phyloP scores from a whole-genome alignment of 2,329 filamentous ascomycete genomes.

The Stagonosporopsis rhizophila region DNA sequence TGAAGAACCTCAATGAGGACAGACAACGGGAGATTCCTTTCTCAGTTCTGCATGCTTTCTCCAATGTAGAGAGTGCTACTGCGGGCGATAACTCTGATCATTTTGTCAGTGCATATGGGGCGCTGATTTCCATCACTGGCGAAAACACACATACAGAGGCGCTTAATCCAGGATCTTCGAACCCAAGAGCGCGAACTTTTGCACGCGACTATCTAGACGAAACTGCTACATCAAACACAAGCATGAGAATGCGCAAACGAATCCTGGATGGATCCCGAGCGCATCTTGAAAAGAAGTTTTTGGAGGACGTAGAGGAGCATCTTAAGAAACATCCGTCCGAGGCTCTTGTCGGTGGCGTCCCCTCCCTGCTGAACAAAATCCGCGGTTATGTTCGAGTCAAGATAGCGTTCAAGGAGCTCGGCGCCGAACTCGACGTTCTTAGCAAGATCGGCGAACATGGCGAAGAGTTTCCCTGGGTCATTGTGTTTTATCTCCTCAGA shows the following conservation, averaged over 20 bases:
- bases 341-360: slow-evolving; percentile 86
- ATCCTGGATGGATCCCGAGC: slow-evolving; percentile 80
- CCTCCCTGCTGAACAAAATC: slow-evolving; percentile 87
- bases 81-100: slow-evolving; percentile 76
- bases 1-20: slow-evolving; percentile 78
- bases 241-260: slow-evolving; percentile 74
- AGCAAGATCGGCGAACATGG: slow-evolving; percentile 69
- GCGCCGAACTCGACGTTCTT: slow-evolving; percentile 79
- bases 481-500: slow-evolving; percentile 90
- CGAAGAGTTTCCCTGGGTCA: slow-evolving; percentile 89
- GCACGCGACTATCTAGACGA: slow-evolving; percentile 79
- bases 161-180: slow-evolving; percentile 64
- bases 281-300: slow-evolving; percentile 84
- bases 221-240: slow-evolving; percentile 67
- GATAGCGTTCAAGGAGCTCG: slow-evolving; percentile 80
- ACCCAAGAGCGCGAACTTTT: slow-evolving; percentile 78
- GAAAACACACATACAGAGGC: slow-evolving; percentile 66
- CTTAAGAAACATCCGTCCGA: slow-evolving; percentile 86
- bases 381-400: slow-evolving; percentile 89
- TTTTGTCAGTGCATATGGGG: slow-evolving; percentile 81
- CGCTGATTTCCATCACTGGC: slow-evolving; percentile 78
- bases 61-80: slow-evolving; percentile 73
- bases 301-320: slow-evolving; percentile 75
- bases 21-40: slow-evolving; percentile 72
- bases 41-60: slow-evolving; percentile 78